Evolutionary conservation across 75 land plant species (phyloP), one percentile per base, ranked within the genome.

Genomic region (Isoetes taiwanensis): DNA sequence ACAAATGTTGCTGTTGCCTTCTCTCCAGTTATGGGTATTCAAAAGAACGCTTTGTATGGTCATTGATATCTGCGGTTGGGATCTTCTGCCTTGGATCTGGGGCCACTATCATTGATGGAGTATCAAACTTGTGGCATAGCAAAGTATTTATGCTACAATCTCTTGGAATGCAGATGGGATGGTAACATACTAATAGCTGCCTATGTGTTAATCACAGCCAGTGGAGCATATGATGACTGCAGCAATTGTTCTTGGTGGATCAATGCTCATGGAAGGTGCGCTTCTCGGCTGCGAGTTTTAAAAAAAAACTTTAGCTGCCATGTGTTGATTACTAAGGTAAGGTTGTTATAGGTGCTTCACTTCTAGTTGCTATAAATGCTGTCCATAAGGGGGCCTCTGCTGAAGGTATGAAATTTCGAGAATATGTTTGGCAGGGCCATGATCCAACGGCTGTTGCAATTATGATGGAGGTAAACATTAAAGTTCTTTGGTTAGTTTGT

Each of bases 361-460:
- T 87, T 31, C 0, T 83, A 56, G 98, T 93, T 41, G 98, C 98
- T 40, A 65, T 84, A 41, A 71, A 80, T 63, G 88, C 85, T 64
- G 98, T 93, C 33, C 86, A 70, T 64, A 83, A 87, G 71, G 94
- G 94, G 28, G 98, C 98, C 29, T 80, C 82, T 67, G 79, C 94
- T 24, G 94, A 93, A 71, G 95, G 98, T 56, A 83, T 93, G 98
- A 86, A 46, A 30, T 16, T 83, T 43, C 64, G 84, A 41, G 98
- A 93, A 34, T 93, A 87, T 61, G 54, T 81, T 9, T 93, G 98
- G 98, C 94, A 94, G 63, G 94, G 98, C 66, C 95, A 93, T 83
- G 98, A 93, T 62, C 98, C 95, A 41, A 93, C 98, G 30, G 63
- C 98, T 35, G 98, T 93, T 58, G 95, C 95, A 43, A 94, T 93